Conservation (phyloP, 257 asterid genomes). For the Solanum clarkiae region DNA sequence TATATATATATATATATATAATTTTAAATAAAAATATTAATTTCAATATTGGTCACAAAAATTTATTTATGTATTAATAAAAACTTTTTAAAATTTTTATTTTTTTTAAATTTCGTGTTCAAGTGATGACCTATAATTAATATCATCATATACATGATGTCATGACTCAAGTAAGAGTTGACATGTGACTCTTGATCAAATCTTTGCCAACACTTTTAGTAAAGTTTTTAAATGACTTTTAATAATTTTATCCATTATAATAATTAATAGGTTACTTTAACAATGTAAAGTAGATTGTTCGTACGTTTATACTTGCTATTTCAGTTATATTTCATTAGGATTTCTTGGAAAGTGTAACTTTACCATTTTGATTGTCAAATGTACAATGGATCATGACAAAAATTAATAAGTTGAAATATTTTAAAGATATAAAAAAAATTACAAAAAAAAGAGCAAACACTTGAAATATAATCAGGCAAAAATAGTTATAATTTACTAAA, state of each 20-base stretch:
- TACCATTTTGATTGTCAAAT: no score
- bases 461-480: no score
- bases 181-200: not conserved
- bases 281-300: not conserved
- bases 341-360: not conserved
- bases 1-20: no score
- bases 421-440: not conserved
- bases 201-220: not conserved
- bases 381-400: not conserved
- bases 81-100: no score
- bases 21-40: no score
- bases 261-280: not conserved
- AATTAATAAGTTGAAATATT: not conserved
- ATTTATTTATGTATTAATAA: no score
- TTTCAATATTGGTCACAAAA: no score
- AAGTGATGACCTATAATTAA: not conserved
- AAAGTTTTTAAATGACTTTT: not conserved
- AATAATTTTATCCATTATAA: not conserved
- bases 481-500: no score
- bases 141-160: not conserved
- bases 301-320: not conserved
- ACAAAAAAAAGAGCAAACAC: no score
- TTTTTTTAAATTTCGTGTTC: no score
- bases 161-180: not conserved
- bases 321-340: not conserved